These are phyloP conservation scores for Globisporangium mamillatum DNA, from an alignment of 352 stramenopile genomes.

Conservation along the genomic window DNA sequence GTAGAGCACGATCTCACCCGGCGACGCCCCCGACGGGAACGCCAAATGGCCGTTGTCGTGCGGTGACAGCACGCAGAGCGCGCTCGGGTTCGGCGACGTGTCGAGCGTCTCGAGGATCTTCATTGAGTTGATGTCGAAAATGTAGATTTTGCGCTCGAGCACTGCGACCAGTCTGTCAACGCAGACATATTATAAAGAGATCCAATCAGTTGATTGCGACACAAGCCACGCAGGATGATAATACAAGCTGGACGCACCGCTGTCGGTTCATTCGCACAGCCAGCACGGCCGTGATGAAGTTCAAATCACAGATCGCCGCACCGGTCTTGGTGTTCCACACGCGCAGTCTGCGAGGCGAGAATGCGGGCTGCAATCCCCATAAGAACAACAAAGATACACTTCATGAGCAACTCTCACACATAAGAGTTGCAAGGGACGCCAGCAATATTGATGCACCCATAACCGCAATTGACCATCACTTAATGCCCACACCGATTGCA, in stretches of 20 bases:
- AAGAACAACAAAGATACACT: not conserved
- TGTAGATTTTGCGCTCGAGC: conserved; percentile 89
- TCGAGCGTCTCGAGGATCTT: conserved; percentile 91
- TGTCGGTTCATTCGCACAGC: conserved; percentile 91
- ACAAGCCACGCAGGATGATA: not conserved
- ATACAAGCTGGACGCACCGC: conserved; percentile 35
- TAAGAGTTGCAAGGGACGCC: not conserved
- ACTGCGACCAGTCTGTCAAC: conserved; percentile 65
- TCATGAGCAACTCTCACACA: not conserved
- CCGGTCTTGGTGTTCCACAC: conserved; percentile 92
- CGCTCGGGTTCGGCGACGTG: conserved; percentile 85
- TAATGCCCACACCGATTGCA: not conserved
- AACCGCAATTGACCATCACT: not conserved
- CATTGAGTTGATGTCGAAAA: conserved; percentile 94
- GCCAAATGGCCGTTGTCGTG: conserved; percentile 84
- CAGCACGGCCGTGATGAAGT: conserved; percentile 89
- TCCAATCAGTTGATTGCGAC: not conserved
- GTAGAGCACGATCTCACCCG: conserved; percentile 90
- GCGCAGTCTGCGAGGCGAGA: conserved; percentile 86
- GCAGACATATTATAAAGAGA: not conserved
- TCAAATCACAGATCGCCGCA: conserved; percentile 89
- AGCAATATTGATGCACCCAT: not conserved
- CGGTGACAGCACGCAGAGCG: conserved; percentile 82
- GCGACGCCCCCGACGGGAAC: conserved; percentile 77
- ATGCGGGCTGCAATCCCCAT: conserved; percentile 59